Percentiles rank a stretch among this genome's conserved stretches.
These are phyloP conservation scores for Saccharomycopsis phalli DNA, from an alignment of 1,139 yeast species.

Conservation along the genomic window DNA sequence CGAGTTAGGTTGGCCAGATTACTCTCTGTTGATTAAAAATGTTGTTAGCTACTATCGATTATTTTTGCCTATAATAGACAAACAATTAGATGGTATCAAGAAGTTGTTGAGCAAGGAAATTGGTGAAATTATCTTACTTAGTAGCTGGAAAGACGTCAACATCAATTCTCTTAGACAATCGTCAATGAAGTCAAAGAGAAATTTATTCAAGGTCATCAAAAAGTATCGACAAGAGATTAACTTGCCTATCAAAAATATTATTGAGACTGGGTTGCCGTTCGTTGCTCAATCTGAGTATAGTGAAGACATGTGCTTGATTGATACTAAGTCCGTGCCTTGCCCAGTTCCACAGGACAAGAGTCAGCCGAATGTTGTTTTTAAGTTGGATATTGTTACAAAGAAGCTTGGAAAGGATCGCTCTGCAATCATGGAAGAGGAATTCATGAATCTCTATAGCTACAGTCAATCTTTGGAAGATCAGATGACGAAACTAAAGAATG, in stretches of 20 bases:
- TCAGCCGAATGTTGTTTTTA: conserved; percentile 21
- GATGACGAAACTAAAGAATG: conserved; percentile 56
- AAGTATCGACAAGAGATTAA: conserved; percentile 65
- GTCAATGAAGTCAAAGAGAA: conserved; percentile 80
- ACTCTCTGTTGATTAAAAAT: conserved; percentile 37
- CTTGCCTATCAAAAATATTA: conserved; percentile 43
- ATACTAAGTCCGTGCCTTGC: too few species aligned
- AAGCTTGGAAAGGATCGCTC: conserved; percentile 22
- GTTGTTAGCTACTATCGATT: conserved; percentile 59
- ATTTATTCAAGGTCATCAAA: conserved; percentile 72
- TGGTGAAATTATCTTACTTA: conserved; percentile 73
- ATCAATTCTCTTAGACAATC: conserved; percentile 89
- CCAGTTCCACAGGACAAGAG: background rate
- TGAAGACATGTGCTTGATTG: too few species aligned
- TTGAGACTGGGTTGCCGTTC: conserved; percentile 51
- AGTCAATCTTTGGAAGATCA: conserved; percentile 48
- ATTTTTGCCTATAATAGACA: conserved; percentile 42
- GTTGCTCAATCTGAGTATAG: conserved; percentile 4
- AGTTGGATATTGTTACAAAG: conserved; percentile 18
- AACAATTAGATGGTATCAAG: conserved; percentile 37
- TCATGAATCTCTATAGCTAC: conserved; percentile 39
- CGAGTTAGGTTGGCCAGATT: conserved; percentile 22
- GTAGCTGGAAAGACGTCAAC: conserved; percentile 97
- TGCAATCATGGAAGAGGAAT: conserved; percentile 21
- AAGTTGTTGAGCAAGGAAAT: conserved; percentile 67